phyloP scores from a whole-genome alignment of 164 flowering plant species.

The Brasenia schreberi region DNA sequence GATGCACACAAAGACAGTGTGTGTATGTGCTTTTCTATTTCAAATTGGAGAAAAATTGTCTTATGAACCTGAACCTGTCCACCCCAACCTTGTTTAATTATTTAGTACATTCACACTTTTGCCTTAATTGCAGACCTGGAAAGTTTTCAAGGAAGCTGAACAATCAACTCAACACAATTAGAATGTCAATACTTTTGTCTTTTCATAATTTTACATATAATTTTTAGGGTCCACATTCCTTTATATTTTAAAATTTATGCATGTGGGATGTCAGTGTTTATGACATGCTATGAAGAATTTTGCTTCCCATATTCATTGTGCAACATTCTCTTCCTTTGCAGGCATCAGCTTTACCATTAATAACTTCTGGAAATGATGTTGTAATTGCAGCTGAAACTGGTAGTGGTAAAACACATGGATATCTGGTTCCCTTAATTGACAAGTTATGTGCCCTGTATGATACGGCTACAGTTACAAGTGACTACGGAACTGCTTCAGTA shows the following conservation, averaged over 20 bases:
- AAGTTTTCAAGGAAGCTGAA: no score
- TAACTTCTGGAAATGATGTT: conserved; percentile 70
- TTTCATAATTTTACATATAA: no score
- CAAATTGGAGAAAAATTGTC: no score
- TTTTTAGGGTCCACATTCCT: no score
- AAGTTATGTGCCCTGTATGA: conserved; percentile 18
- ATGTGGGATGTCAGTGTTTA: background rate
- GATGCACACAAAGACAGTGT: no score
- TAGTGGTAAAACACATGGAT: conserved; percentile 94
- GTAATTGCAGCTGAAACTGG: conserved; percentile 98
- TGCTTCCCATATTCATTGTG: background rate
- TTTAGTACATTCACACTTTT: no score
- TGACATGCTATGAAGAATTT: background rate
- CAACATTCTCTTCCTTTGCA: conserved; percentile 14
- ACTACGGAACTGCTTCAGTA: conserved; percentile 7
- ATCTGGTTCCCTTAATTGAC: conserved; percentile 67
- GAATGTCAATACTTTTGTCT: no score
- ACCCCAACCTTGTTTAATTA: no score
- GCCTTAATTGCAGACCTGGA: no score
- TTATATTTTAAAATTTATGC: background rate
- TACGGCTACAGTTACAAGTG: conserved; percentile 7
- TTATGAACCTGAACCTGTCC: no score
- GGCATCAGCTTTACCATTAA: conserved; percentile 66
- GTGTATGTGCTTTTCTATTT: no score
- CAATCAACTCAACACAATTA: no score